phyloP scores from a whole-genome alignment of 129 eudicot genomes.

The Smallanthus sonchifolius region DNA sequence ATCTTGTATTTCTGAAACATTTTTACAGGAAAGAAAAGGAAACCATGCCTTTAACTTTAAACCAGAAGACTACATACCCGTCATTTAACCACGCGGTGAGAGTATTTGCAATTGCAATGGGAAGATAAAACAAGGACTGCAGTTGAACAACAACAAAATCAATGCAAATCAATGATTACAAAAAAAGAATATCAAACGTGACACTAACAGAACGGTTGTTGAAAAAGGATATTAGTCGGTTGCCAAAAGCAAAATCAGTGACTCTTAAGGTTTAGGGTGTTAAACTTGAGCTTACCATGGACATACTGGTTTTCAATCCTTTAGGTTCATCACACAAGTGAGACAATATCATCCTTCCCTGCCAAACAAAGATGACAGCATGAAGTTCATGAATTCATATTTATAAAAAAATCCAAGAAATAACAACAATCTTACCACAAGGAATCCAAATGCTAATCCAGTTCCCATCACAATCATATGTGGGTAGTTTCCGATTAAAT shows the following conservation, averaged over 20 bases:
- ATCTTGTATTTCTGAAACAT: neutral
- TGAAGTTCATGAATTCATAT: neutral
- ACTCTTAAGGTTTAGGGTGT: neutral
- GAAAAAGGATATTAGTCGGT: neutral
- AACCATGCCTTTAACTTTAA: neutral
- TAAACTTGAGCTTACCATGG: constrained; percentile 55
- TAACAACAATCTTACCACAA: constrained; percentile 62
- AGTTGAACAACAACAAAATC: constrained; percentile 22
- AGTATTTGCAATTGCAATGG: constrained; percentile 87
- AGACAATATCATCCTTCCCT: constrained; percentile 98
- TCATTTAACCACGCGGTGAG: constrained; percentile 88
- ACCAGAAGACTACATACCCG: constrained; percentile 54
- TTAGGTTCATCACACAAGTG: constrained; percentile 99
- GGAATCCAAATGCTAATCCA: constrained; percentile 94
- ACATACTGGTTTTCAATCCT: constrained; percentile 97
- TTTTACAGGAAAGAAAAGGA: constrained; percentile 5
- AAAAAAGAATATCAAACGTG: too few species aligned
- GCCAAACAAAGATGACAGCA: constrained; percentile 33
- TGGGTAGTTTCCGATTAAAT: constrained; percentile 70
- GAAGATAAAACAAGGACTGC: constrained; percentile 86
- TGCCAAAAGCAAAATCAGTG: neutral
- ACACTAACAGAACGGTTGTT: neutral
- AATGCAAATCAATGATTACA: neutral
- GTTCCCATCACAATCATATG: constrained; percentile 76
- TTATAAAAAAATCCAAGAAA: neutral